Evolutionary conservation across 768 basidiomycete genomes (phyloP).

Genomic region (Xerocomellus dryophilus): DNA sequence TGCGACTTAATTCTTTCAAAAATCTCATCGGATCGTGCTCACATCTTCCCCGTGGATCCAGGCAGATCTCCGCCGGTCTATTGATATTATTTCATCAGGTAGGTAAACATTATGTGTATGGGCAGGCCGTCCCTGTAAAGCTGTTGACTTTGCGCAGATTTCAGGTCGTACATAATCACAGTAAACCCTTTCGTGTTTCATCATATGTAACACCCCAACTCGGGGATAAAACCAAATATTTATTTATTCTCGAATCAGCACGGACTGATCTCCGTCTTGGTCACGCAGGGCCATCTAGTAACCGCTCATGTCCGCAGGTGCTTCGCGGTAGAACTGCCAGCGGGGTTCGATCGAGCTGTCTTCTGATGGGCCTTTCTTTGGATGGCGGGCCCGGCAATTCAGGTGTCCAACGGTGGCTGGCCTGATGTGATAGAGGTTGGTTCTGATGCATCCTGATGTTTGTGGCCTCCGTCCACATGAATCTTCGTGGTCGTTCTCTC

Average conservation of each 20-base stretch:
- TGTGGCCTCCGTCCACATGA: not conserved
- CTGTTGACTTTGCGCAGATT: constrained; percentile 3
- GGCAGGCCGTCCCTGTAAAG: not conserved
- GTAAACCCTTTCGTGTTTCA: not conserved
- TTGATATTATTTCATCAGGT: not conserved
- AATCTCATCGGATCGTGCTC: not conserved
- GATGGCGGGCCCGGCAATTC: constrained; percentile 5
- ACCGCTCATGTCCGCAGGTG: constrained; percentile 13
- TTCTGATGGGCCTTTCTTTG: not conserved
- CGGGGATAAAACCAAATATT: not conserved
- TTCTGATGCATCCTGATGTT: not conserved
- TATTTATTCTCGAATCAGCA: not conserved
- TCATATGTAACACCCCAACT: not conserved
- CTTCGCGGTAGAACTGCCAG: constrained; percentile 22
- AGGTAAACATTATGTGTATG: not conserved
- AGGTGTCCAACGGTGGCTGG: not conserved
- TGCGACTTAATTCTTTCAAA: not conserved
- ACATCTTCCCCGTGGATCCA: not conserved
- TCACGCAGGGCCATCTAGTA: not conserved
- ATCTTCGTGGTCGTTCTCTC: not conserved
- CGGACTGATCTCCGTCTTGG: constrained; percentile 9
- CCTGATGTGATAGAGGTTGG: not conserved
- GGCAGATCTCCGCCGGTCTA: constrained; percentile 1
- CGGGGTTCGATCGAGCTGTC: not conserved
- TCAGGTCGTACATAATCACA: not conserved